Evolutionary conservation across 768 basidiomycete species (phyloP), one percentile per base, ranked within the genome.

Genomic region (Tricholoma furcatifolium): DNA sequence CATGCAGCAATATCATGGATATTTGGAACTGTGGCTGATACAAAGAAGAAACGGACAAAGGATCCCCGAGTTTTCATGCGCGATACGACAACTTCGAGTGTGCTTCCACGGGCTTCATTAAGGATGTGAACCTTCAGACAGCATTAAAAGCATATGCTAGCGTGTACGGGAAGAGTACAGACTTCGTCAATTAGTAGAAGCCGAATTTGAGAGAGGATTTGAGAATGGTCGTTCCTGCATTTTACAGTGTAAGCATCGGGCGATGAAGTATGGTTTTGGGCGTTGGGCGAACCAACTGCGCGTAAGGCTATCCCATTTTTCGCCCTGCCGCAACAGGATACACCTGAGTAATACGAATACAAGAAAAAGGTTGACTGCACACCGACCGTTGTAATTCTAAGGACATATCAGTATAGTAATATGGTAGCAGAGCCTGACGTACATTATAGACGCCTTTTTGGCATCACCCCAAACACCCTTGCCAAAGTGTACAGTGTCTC

Each of bases 231-330:
- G 47, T 72, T 68, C 84, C 87, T 86, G 47, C 34, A 47, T n/a
- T 32, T 31, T 14, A 38, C 17, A 6, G 24, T 21, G 51, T 48
- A 12, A 55, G 17, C 20, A 23, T 46, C 38, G 14, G 10, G 38
- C 31, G 11, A 30, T 31, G 9, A 24, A 41, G 27, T 36, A 11
- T 15, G 15, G 32, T 15, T 20, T 15, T 15, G 3, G 18, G 48
- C 10, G 27, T 11, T 32, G n/a, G n/a, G 40, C 43, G 42, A 55
- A 90, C 92, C 89, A 95, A 61, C 84, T 88, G 40, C 96, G 78
- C 6, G 95, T 98, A 51, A 99, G 70, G 44, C 91, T 89, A 60
- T 98, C 96, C 88, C 93, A 95, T 70, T 99, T 99, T 70, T 99
- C 96, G 2, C 90, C 91, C 88, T 93, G 60, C 30, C 55, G 27